Base-by-base conservation (phyloP, 2,329 filamentous ascomycete species). In the Madurella fahalii region DNA sequence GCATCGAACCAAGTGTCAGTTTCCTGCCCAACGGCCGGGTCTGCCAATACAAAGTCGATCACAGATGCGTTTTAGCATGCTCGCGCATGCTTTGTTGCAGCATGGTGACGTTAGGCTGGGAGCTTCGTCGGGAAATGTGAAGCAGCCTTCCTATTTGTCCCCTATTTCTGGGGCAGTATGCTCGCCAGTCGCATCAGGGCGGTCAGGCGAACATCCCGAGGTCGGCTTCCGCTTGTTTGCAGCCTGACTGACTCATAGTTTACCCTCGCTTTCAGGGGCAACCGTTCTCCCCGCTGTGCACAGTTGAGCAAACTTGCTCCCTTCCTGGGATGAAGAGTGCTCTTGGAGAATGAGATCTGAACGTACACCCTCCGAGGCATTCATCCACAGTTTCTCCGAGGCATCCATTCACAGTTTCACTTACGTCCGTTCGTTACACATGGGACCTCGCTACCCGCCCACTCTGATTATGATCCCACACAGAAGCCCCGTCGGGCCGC, bases 1-100 rank as follows among this genome's bases (percentile, higher is more conserved):
- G 25, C 49, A 49, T 49, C 52, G 44, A 59, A 55, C 52, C 47
- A 56, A 46, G 47, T 53, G 47, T 49, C 46, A 25, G 31, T 39
- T 62, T 58, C 30, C 57, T 62, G 61, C 61, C 61, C 61, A 62
- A 63, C 59, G 47, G 43, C 49, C n/a, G 41, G 47, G 30, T 20
- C 50, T 56, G n/a, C 60, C 55, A 58, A 61, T 62, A 58, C 58
- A 43, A 49, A 18, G 40, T 11, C 41, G 15, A 47, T 32, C 18
- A 43, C 25, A 47, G 12, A 49, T 30, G 25, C 32, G 40, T 42
- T 42, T 58, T 54, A 49, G 47, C 55, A 55, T 44, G 50, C 47
- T 42, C 40, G 54, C 56, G 47, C 52, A 57, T 55, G 52, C 55
- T 55, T 37, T 25, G 25, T 37, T 51, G 47, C 44, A 41, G 47